Percentiles rank a stretch among this genome's conserved stretches.
phyloP scores from a whole-genome alignment of 2,329 filamentous ascomycete genomes.

The Penicillium sp. region DNA sequence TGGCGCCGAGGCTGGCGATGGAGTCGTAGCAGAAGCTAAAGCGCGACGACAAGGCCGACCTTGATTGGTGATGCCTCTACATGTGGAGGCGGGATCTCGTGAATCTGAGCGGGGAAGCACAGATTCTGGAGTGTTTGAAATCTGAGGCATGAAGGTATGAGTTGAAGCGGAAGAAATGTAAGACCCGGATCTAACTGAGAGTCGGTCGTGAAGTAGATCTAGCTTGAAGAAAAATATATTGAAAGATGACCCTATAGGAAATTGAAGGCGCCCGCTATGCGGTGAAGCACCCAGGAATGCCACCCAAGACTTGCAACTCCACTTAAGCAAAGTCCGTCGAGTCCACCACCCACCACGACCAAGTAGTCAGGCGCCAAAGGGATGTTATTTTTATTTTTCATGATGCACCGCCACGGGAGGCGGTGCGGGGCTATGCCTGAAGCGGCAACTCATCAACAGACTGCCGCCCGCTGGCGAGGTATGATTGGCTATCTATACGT shows the following conservation, averaged over 20 bases:
- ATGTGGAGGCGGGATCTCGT: constrained; percentile 80
- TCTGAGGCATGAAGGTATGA: constrained; percentile 62
- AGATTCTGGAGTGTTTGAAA: constrained; percentile 77
- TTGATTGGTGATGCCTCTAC: constrained; percentile 79
- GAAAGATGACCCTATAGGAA: not conserved
- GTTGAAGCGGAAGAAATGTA: not conserved
- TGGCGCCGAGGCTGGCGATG: constrained; percentile 28
- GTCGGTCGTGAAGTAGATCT: not conserved
- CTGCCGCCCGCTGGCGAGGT: not conserved
- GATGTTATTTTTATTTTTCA: constrained; percentile 11
- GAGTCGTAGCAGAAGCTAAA: constrained; percentile 55
- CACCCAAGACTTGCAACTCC: constrained; percentile 1
- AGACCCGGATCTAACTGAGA: not conserved
- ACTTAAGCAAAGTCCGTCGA: constrained; percentile 1
- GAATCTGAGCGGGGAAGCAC: constrained; percentile 79
- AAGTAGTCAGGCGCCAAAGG: constrained; percentile 2
- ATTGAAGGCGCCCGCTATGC: constrained; percentile 9
- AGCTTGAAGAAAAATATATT: not conserved
- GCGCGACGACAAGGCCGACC: constrained; percentile 83
- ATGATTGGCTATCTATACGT: not conserved
- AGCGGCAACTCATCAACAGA: not conserved
- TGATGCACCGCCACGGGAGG: constrained; percentile 33
- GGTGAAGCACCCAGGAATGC: constrained; percentile 15
- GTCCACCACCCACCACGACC: not conserved
- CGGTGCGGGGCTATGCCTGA: constrained; percentile 11